phyloP scores from a whole-genome alignment of 768 basidiomycete genomes.

The Candolleomyces aberdarensis region DNA sequence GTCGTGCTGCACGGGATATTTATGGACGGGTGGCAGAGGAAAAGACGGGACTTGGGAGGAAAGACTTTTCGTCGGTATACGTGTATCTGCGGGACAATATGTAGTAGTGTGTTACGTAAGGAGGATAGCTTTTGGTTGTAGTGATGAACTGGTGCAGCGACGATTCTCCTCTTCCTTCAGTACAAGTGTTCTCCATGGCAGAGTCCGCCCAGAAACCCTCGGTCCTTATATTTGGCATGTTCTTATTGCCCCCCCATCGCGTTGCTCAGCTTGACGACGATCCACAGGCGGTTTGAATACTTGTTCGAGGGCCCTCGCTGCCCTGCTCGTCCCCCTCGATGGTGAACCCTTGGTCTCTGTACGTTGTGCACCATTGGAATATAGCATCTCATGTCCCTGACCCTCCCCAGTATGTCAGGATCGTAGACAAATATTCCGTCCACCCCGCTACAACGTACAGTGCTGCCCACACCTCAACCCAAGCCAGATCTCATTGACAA shows the following conservation, averaged over 20 bases:
- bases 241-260: neutral
- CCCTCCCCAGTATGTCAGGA: conserved; percentile 18
- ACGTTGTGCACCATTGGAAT: conserved; percentile 21
- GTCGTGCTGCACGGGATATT: conserved; percentile 56
- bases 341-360: conserved; percentile 75
- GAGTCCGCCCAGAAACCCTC: conserved; percentile 43
- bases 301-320: conserved; percentile 68
- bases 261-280: conserved; percentile 8
- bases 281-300: conserved; percentile 76
- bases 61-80: conserved; percentile 85
- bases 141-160: conserved; percentile 5
- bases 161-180: conserved; percentile 1
- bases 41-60: conserved; percentile 57
- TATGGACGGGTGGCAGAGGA: conserved; percentile 55
- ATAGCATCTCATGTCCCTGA: neutral
- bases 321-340: conserved; percentile 61
- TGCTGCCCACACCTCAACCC: neutral
- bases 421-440: conserved; percentile 32
- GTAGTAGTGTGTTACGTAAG: conserved; percentile 6
- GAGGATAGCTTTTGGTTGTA: neutral
- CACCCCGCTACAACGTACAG: conserved; percentile 32
- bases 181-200: conserved; percentile 23
- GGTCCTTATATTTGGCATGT: conserved; percentile 75
- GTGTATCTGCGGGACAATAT: conserved; percentile 41
- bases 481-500: neutral